Base-by-base conservation (phyloP, 768 basidiomycete genomes). In the Rhizopogon vinicolor region DNA sequence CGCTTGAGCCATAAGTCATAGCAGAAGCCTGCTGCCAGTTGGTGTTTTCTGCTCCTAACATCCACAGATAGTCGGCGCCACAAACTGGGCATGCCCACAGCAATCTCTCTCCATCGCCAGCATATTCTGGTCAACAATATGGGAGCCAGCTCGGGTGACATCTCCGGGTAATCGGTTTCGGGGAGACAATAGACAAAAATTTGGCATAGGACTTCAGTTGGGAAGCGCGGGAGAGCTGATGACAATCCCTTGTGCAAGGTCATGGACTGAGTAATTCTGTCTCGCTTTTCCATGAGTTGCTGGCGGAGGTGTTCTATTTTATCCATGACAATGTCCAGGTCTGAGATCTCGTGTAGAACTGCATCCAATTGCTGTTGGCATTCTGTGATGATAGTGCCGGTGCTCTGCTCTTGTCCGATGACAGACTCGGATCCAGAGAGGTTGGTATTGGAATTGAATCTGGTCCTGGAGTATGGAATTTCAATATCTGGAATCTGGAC, bases 61-160 rank as follows among this genome's bases (percentile, higher is more conserved):
- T 53, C 46, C 40, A 67, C 49, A 12, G 37, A 58, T 5, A 83
- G 76, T 1, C 74, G 71, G 10, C 75, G 73, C 81, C 81, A 83
- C 25, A 83, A 63, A 51, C 68, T 70, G 8, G 81, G 77, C 0
- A 75, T 75, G 7, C 65, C 63, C 14, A 68, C 46, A 25, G 67
- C 74, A 13, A 81, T 53, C 4, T 63, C 53, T 57, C 72, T 73
- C 22, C 42, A 25, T 43, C 22, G 42, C 14, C 42, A 13, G 25
- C 35, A 35, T 35, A 35, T 35, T 35, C 64, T 63, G 18, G 73
- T 66, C 19, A 81, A 58, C 7, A 76, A 44, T 33, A 76, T 56
- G 16, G 80, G 78, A 0, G 71, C 72, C 1, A 61, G 52, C 1
- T 25, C 35, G 8, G 55, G 46, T 16, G 63, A 56, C 14, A 64